Base-by-base conservation (phyloP, 2,329 filamentous ascomycete species). In the Exophiala oligosperma region DNA sequence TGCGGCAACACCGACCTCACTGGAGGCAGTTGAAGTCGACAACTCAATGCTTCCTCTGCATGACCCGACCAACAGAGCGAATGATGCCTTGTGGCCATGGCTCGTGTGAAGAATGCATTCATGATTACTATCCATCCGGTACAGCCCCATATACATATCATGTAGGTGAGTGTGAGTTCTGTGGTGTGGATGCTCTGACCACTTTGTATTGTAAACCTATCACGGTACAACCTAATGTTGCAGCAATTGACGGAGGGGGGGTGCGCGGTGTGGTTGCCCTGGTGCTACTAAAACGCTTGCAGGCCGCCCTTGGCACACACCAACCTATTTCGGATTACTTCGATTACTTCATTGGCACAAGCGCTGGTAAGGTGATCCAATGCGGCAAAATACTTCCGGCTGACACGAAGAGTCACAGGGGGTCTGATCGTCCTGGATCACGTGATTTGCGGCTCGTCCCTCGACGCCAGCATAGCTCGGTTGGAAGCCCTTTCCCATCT, bases 171-270 rank as follows among this genome's bases (percentile, higher is more conserved):
- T 54, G 51, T 28, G 37, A 24, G 24, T 26, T 54, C n/a, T 54
- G 51, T 46, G 51, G 51, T 9, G 24, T 28, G 23, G 8, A 54
- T 54, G 51, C 44, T 38, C 37, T 26, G 7, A 35, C 23, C 37
- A 40, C 28, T 26, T 46, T 54, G n/a, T 44, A 46, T 69, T 7
- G 38, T 14, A 59, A 69, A 12, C 64, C 59, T 2, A 61, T 60
- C 7, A 70, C 65, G 2, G 65, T 66, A 26, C 67, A 66, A 37
- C 67, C 64, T 1, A 56, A 52, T 14, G 58, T 71, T 12, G 49
- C 70, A 2, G 64, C 66, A 2, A 68, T 71, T 38, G 66, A 71
- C 44, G 61, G 66, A 2, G 63, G 66, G 2, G 62, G 67, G 1
- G 60, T 69, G 12, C 59, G 65, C 3, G 65, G 62, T 7, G 58